Evolutionary conservation across 805 yeast species (phyloP), one percentile per base, ranked within the genome.

Genomic region (Cyberlindnera euphorbiiphila): DNA sequence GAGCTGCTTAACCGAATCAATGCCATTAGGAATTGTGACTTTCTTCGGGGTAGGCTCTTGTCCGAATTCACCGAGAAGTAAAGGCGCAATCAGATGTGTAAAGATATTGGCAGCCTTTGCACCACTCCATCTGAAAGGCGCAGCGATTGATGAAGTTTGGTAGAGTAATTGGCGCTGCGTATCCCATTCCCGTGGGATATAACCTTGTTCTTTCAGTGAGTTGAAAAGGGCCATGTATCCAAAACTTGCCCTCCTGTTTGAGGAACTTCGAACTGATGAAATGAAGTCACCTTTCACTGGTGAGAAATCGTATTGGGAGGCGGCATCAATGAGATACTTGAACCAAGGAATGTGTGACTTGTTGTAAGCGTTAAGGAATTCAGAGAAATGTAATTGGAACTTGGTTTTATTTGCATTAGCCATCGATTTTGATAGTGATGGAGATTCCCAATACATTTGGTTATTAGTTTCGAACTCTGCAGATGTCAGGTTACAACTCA

Each of bases 381-480:
- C 45, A 1, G 61, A 18, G 5, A 81, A 54, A 44, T 71, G 74
- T 4, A 34, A 49, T 42, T 74, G 65, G 54, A 81, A 81, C 45
- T 25, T 17, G 27, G 27, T 16, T 16, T 20, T 10, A 6, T 27
- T 3, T 14, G 23, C 6, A 12, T 21, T 17, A 12, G 6, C 24
- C 18, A 17, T 11, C 7, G 29, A n/a, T 26, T 6, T 32, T 5
- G 46, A 28, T 3, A 39, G 44, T 11, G 69, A 41, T 17, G 83
- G 85, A 7, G 83, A 72, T 23, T 68, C 57, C 88, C 88, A 81
- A 22, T 72, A 61, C 67, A 78, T 77, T 50, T 81, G 87, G 6
- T 83, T 80, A 39, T 81, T 75, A 1, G 69, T 67, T 5, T 62
- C 60, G 34, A 76, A 69, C 54, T 82, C 89, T 0, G 69, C 51